These are phyloP conservation scores for Clitopilus passeckerianus DNA, from an alignment of 768 basidiomycete genomes.

Conservation along the genomic window DNA sequence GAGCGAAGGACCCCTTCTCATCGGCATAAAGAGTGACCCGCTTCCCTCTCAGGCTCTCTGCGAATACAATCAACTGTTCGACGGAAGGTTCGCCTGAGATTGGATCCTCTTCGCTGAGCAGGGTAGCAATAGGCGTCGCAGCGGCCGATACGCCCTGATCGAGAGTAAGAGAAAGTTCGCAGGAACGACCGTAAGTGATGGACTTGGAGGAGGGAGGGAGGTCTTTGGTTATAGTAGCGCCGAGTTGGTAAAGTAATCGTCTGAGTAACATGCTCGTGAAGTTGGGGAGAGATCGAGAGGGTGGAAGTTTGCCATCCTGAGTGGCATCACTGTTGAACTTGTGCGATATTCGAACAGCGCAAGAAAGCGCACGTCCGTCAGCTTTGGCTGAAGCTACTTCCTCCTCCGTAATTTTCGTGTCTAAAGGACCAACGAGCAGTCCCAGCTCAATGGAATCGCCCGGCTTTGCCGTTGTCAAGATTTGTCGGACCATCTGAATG, in stretches of 20 bases:
- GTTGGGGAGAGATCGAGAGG: conserved; percentile 35
- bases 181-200: conserved; percentile 47
- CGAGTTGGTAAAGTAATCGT: conserved; percentile 55
- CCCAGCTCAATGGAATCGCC: conserved; percentile 89
- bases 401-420: conserved; percentile 5
- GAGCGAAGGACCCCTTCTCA: conserved; percentile 85
- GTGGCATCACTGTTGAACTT: conserved; percentile 27
- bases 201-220: conserved; percentile 38
- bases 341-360: conserved; percentile 45
- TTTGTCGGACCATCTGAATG: conserved; percentile 75
- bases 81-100: conserved; percentile 71
- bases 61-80: conserved; percentile 73
- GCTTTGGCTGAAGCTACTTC: conserved; percentile 13
- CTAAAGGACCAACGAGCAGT: conserved; percentile 42
- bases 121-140: conserved; percentile 29
- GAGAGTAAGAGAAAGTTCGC: conserved; percentile 61
- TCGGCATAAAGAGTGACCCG: conserved; percentile 82
- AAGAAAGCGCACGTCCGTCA: conserved; percentile 22
- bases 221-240: conserved; percentile 42
- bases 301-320: conserved; percentile 15
- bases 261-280: conserved; percentile 50
- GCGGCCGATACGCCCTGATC: conserved; percentile 49
- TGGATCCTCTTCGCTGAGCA: conserved; percentile 42
- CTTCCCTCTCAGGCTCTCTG: conserved; percentile 78
- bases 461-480: conserved; percentile 57